A percentile compares a stretch with the other conserved stretches of the same genome.
Evolutionary conservation across 805 yeast species (phyloP).

Genomic region (Suhomyces kilbournensis): DNA sequence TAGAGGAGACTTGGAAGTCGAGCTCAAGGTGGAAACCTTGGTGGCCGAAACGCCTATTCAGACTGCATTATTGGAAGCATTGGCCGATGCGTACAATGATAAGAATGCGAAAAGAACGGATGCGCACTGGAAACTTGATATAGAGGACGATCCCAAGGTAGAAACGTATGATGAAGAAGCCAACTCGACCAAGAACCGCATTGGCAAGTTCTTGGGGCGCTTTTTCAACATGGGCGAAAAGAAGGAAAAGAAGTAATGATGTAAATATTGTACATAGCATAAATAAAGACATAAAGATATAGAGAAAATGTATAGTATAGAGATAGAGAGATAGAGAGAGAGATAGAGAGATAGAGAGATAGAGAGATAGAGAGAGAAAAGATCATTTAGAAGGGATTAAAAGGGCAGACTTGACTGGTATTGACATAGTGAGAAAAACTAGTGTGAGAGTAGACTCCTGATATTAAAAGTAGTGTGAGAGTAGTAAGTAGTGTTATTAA

Average conservation of each 20-base stretch:
- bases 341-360: no score
- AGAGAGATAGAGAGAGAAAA: no score
- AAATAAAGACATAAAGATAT: background rate
- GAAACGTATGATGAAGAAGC: conserved; percentile 32
- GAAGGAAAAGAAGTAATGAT: conserved; percentile 3
- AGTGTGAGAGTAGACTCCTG: no score
- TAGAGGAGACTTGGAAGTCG: conserved; percentile 80
- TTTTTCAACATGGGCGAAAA: conserved; percentile 15
- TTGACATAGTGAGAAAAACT: no score
- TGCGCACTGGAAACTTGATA: conserved; percentile 35
- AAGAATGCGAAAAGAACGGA: conserved; percentile 69
- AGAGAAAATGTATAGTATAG: background rate
- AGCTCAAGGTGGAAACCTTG: conserved; percentile 65
- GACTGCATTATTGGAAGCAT: conserved; percentile 84
- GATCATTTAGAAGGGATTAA: no score
- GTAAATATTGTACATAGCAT: background rate
- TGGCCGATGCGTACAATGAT: conserved; percentile 89
- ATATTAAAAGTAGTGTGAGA: no score
- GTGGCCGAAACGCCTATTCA: conserved; percentile 82
- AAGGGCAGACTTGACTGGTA: no score
- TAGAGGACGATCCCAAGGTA: conserved; percentile 23
- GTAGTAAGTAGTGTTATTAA: no score
- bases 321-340: no score
- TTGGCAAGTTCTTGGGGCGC: conserved; percentile 25
- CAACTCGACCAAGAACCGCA: conserved; percentile 30